These are phyloP conservation scores for Hirschioporus abietinus DNA, from an alignment of 768 basidiomycete species.

Conservation along the genomic window DNA sequence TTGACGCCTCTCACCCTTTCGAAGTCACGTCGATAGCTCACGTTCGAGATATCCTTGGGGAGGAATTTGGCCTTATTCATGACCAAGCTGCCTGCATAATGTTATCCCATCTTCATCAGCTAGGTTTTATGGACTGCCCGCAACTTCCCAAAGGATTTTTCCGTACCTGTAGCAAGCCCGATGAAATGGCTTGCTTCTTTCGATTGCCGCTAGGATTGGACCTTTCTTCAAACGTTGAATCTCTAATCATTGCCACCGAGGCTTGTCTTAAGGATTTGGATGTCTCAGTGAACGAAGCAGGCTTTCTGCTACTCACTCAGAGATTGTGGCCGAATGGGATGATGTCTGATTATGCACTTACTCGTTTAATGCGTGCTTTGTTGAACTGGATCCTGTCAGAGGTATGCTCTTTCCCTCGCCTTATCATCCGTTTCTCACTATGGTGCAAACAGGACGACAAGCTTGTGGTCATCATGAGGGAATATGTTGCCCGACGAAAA, in stretches of 20 bases:
- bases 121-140: slow-evolving; percentile 53
- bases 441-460: slow-evolving; percentile 50
- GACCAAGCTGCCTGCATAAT: slow-evolving; percentile 47
- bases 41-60: slow-evolving; percentile 53
- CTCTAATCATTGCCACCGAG: slow-evolving; percentile 65
- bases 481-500: slow-evolving; percentile 55
- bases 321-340: slow-evolving; percentile 73
- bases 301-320: slow-evolving; percentile 60
- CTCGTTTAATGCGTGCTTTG: slow-evolving; percentile 51
- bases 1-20: slow-evolving; percentile 36
- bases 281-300: slow-evolving; percentile 69
- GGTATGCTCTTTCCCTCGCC: slow-evolving; percentile 32
- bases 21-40: slow-evolving; percentile 56
- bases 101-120: slow-evolving; percentile 53
- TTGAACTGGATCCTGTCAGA: slow-evolving; percentile 71
- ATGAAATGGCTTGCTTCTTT: slow-evolving; percentile 46
- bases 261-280: slow-evolving; percentile 65
- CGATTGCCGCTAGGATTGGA: slow-evolving; percentile 70
- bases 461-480: slow-evolving; percentile 59
- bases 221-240: slow-evolving; percentile 66
- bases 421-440: slow-evolving; percentile 3
- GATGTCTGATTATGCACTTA: slow-evolving; percentile 65
- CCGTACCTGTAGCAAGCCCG: slow-evolving; percentile 26
- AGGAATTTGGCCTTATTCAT: slow-evolving; percentile 51
- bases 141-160: slow-evolving; percentile 35